These are phyloP conservation scores for Penicillium sp. DNA, from an alignment of 2,329 filamentous ascomycete species.

Conservation along the genomic window DNA sequence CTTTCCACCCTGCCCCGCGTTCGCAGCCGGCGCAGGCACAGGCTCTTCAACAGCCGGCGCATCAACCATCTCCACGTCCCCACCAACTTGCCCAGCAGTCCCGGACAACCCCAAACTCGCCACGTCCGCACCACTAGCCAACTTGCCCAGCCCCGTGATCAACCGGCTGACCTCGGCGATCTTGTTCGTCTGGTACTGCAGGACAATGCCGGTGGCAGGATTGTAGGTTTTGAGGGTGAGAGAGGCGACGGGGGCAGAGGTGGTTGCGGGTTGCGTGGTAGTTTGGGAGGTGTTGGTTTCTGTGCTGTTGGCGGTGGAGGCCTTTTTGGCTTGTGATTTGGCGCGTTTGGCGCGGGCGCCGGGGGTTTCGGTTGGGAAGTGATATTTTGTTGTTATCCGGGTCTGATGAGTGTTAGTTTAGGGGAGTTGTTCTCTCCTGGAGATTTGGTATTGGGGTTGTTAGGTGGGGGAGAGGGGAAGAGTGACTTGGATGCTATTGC, in stretches of 20 bases:
- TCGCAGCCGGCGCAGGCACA: constrained; percentile 39
- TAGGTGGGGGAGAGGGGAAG: not conserved
- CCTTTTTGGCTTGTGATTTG: constrained; percentile 36
- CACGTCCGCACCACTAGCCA: constrained; percentile 71
- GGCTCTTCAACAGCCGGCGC: constrained; percentile 34
- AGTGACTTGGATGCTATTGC: not conserved
- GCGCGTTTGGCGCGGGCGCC: constrained; percentile 32
- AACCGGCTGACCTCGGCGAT: constrained; percentile 85
- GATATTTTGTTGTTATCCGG: constrained; percentile 90
- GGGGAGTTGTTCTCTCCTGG: constrained; percentile 2
- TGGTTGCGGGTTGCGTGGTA: constrained; percentile 45
- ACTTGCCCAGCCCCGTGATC: constrained; percentile 72
- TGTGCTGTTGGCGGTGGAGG: constrained; percentile 2
- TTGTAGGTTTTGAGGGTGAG: constrained; percentile 91
- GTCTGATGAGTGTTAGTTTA: constrained; percentile 63
- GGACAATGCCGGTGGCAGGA: constrained; percentile 74
- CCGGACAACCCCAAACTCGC: constrained; percentile 51
- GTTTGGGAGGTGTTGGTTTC: constrained; percentile 5
- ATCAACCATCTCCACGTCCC: constrained; percentile 42
- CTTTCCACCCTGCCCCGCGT: constrained; percentile 30
- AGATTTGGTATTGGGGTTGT: constrained; percentile 4
- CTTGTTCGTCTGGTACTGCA: constrained; percentile 92
- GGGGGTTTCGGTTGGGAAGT: constrained; percentile 53
- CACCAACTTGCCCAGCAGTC: constrained; percentile 30
- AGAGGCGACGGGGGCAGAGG: constrained; percentile 67